A percentile compares a stretch with the other conserved stretches of the same genome.
Conservation (phyloP, 1,139 yeast species). For the Sugiyamaella pinicola region DNA sequence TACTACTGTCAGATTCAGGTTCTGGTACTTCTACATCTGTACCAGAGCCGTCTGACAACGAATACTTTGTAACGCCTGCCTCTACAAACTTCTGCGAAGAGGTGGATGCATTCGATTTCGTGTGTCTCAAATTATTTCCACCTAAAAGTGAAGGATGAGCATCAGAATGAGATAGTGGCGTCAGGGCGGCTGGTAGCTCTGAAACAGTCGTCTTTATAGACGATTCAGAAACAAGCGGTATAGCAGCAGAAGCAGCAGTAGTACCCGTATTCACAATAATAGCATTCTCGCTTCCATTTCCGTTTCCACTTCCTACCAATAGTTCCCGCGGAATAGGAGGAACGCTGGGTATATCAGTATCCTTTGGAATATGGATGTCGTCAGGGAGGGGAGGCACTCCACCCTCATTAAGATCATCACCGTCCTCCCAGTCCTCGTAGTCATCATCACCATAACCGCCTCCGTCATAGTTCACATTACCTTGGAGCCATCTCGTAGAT, state of each 20-base stretch:
- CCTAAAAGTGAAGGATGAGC: not conserved
- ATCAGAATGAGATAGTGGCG: not conserved
- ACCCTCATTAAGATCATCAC: constrained; percentile 31
- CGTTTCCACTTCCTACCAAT: not conserved
- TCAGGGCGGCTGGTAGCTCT: too few species aligned
- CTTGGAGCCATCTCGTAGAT: constrained; percentile 45
- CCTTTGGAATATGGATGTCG: not conserved
- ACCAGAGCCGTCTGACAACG: constrained; percentile 6
- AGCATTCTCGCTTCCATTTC: not conserved
- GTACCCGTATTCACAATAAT: not conserved
- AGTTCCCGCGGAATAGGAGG: constrained; percentile 24
- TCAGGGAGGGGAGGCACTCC: constrained; percentile 31
- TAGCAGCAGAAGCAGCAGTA: not conserved
- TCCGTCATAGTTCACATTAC: constrained; percentile 41
- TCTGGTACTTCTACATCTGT: constrained; percentile 22
- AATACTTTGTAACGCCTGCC: constrained; percentile 30
- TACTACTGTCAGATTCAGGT: not conserved
- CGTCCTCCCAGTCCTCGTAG: constrained; percentile 32
- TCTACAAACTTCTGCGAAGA: constrained; percentile 27
- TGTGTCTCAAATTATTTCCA: constrained; percentile 14
- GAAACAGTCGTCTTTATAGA: too few species aligned
- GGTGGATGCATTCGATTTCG: constrained; percentile 25
- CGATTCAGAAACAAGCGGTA: not conserved
- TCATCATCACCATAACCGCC: constrained; percentile 39
- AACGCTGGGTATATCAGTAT: constrained; percentile 30